These are phyloP conservation scores for Westerdykella aurantiaca DNA, from an alignment of 2,329 filamentous ascomycete species.

Conservation along the genomic window DNA sequence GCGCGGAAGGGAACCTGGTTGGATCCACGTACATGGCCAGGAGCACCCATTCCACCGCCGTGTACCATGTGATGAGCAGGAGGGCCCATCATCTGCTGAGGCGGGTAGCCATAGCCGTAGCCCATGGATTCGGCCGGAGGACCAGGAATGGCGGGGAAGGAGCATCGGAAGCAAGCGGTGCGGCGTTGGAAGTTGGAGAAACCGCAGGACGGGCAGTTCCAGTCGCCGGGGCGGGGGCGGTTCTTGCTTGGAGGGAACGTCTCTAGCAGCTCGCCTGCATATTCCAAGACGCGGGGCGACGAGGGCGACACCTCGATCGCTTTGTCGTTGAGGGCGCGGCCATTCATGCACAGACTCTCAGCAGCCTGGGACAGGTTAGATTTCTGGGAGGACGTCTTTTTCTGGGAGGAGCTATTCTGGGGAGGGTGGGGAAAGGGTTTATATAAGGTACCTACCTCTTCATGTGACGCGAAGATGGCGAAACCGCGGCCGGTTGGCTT, in stretches of 20 bases:
- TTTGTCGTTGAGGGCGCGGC: slow-evolving; percentile 94
- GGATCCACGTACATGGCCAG: slow-evolving; percentile 54
- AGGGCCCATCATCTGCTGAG: slow-evolving; percentile 40
- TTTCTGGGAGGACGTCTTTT: neutral
- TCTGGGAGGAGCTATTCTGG: too few species aligned
- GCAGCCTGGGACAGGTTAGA: slow-evolving; percentile 60
- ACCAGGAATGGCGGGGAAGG: slow-evolving; percentile 87
- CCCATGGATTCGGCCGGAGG: slow-evolving; percentile 64
- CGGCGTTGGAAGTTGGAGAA: slow-evolving; percentile 99
- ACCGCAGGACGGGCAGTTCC: slow-evolving; percentile 97
- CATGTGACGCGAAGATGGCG: slow-evolving; percentile 96
- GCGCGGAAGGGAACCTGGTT: slow-evolving; percentile 92
- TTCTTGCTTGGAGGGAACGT: slow-evolving; percentile 99
- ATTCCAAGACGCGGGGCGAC: slow-evolving; percentile 91
- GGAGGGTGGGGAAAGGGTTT: neutral
- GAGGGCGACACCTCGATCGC: slow-evolving; percentile 98
- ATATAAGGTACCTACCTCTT: slow-evolving; percentile 73
- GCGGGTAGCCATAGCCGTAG: slow-evolving; percentile 54
- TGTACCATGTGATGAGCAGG: slow-evolving; percentile 65
- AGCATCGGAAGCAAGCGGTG: slow-evolving; percentile 97
- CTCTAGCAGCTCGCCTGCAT: slow-evolving; percentile 90
- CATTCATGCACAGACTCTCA: slow-evolving; percentile 98
- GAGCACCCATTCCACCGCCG: slow-evolving; percentile 39
- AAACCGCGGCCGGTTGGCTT: slow-evolving; percentile 99
- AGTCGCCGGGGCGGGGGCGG: slow-evolving; percentile 90